Base-by-base conservation (phyloP, 1,284 basidiomycete genomes). In the Heterobasidion occidentale region DNA sequence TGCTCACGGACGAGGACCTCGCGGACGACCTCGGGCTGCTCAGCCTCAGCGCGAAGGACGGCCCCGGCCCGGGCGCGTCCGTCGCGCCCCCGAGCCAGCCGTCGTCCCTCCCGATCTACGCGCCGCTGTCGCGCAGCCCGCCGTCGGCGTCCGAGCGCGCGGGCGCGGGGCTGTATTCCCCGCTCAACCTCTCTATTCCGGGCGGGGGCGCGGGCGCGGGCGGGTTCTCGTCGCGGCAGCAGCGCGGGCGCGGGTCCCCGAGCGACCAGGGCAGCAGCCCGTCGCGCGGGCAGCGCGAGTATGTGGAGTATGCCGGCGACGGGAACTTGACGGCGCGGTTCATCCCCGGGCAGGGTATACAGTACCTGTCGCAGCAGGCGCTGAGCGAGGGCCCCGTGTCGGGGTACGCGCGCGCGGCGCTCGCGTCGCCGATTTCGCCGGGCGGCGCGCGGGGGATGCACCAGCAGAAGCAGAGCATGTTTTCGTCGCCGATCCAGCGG, bases 1-100 rank as follows among this genome's bases (percentile, higher is more conserved):
- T 84, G 65, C 75, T 93, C 47, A 84, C 84, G 0, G 91, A 94
- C 64, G 91, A 92, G 56, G 92, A 94, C 60, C 79, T 94, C 8
- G 86, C 88, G 0, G 81, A 77, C 46, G 77, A 80, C 59, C 74
- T 88, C n/a, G 83, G 83, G 36, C 72, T 83, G 52, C 76, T 93
- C 60, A 87, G 73, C 64, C 67, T 92, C 20, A 77, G 77, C 59
- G 78, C 79, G 55, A 77, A 80, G 20, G 68, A 36, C 8, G 60
- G 59, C 62, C 62, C 48, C 67, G 69, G 52, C 73, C 75, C 1
- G 70, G 78, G 0, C 72, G 74, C 36, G 70, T 71, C 14, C 76
- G 76, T 2, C 20, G 17, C 2, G 52, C 78, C 80, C 2, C 71
- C 79, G 2, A 81, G 78, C 60, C 80, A 83, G 59, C 83, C 83